These are phyloP conservation scores for Phytophthora multivora DNA, from an alignment of 352 stramenopile genomes.

Conservation along the genomic window DNA sequence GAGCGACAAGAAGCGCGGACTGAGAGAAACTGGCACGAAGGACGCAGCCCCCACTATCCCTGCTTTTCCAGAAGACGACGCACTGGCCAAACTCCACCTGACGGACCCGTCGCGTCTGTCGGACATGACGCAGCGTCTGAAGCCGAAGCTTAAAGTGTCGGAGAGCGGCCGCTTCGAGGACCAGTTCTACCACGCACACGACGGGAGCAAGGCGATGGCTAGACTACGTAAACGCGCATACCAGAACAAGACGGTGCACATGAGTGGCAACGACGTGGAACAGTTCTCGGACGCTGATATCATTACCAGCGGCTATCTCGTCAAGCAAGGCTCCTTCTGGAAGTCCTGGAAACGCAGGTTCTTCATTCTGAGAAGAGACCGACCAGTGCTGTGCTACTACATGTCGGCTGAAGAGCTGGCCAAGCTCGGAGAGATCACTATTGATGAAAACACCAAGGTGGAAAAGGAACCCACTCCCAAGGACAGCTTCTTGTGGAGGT, in stretches of 20 bases:
- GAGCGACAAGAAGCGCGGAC: neutral
- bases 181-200: constrained; percentile 86
- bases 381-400: constrained; percentile 83
- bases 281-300: constrained; percentile 89
- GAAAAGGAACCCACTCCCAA: constrained; percentile 39
- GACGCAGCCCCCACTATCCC: constrained; percentile 26
- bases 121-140: constrained; percentile 35
- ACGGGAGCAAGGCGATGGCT: constrained; percentile 79
- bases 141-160: constrained; percentile 80
- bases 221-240: constrained; percentile 80
- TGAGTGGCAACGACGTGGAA: constrained; percentile 79
- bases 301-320: constrained; percentile 73
- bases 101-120: constrained; percentile 25
- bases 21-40: constrained; percentile 12
- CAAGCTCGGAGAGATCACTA: constrained; percentile 78
- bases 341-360: constrained; percentile 84
- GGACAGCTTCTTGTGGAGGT: constrained; percentile 63
- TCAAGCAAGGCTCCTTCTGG: constrained; percentile 90
- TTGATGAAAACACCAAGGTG: constrained; percentile 72
- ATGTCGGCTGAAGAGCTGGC: constrained; percentile 73
- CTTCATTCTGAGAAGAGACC: constrained; percentile 81
- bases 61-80: constrained; percentile 23
- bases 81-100: constrained; percentile 19
- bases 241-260: constrained; percentile 73
- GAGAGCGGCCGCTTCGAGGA: constrained; percentile 85